Evolutionary conservation across 306 rosid species (phyloP), one percentile per base, ranked within the genome.

Genomic region (Castanea crenata): DNA sequence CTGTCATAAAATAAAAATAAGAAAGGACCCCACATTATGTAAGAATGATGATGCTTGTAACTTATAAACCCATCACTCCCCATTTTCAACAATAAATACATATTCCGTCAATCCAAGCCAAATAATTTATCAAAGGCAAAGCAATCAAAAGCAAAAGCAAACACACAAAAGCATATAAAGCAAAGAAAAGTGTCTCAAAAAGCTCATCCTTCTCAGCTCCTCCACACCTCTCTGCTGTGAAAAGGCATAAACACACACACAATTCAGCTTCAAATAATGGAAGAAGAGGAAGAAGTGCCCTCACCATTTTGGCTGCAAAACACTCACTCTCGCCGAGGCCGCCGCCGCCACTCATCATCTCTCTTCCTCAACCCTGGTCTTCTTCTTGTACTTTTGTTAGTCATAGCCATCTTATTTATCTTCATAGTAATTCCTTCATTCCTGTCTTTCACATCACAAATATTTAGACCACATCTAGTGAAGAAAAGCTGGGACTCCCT

Each of bases 401-500:
- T 87, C 76, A 65, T 57, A 21, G 90, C 87, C 54, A 69, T 87
- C 15, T 85, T 83, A 20, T 83, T 90, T 71, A 54, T 82, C 57
- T 88, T 86, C 72, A 35, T 92, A 4, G 16, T 90, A 6, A 52
- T 89, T 34, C 99, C 99, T 0, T 74, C 92, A 16, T 46, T 92
- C 52, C 75, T 77, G 2, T 86, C 92, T 32, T 87, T 91, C 88
- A 77, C 81, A 13, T 80, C 92, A 5, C 77, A 87, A 10, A 71
- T 92, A 38, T 87, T 92, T 62, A 89, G 85, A 72, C 97, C 97
- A 3, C 89, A 90, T 5, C 69, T 79, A 9, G 94, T 92, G 20
- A 90, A 88, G 81, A 95, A 88, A 72, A 83, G 92, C 64, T 95
- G 98, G 99, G 97, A 90, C 51, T 87, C 85, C 12, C 94, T 95